Base-by-base conservation (phyloP, 345 rosid species). In the Salix dunnii region DNA sequence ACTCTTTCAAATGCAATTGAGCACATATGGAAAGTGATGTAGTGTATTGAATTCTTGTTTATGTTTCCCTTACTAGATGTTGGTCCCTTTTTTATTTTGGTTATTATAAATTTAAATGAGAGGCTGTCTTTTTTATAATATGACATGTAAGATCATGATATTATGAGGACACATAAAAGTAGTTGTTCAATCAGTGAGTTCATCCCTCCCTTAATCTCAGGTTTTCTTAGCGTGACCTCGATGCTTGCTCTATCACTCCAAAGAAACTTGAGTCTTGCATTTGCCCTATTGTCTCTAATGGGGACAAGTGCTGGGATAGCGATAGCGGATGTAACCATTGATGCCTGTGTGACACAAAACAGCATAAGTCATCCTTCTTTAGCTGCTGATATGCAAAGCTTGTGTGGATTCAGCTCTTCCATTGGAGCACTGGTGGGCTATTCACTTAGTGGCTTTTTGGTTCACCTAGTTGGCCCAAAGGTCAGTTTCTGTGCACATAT, bases 351-450 rank as follows among this genome's bases (percentile, higher is more conserved):
- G 21, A 84, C 94, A 12, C 88, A 91, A 55, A 86, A 86, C 80
- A 86, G 90, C 46, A 87, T 87, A 66, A 87, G 78, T 23, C 89
- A 86, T 77, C 92, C 92, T 75, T 79, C 86, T n/a, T 89, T 90
- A 62, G 92, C 94, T 63, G 89, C 84, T 28, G 94, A 91, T 79
- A 81, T 90, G 90, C 97, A 92, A 77, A 89, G 90, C 83, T 80
- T 92, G 83, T 90, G 94, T 86, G 91, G 87, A n/a, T 43, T 92
- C 76, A 81, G 89, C 72, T 83, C 90, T 1, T 89, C 97, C 6
- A 74, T 86, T 75, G 97, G 97, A 38, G 88, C 92, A 2, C 80
- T 92, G 58, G 67, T 89, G 35, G 97, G 97, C 68, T 90, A 84
- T 78, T 82, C 89, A 1, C 78, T 92, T 62, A 90, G 94, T 21